Evolutionary conservation across 1,284 basidiomycete genomes (phyloP), one percentile per base, ranked within the genome.

Genomic region (Ceratobasidium sp.): DNA sequence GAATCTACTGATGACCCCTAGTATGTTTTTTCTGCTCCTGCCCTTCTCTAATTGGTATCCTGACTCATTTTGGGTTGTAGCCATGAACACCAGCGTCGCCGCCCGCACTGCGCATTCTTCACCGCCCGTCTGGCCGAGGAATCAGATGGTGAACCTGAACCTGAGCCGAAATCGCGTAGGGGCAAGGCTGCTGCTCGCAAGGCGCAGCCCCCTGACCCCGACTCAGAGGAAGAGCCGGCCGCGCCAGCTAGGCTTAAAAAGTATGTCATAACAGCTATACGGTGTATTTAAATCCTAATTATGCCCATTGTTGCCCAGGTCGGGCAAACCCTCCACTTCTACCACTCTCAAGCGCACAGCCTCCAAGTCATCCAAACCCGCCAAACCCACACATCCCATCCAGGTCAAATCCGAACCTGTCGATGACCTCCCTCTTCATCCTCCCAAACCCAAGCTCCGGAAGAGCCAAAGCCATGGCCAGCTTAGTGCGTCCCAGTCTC

Each of bases 1-100:
- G 82, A 83, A 73, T 79, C 79, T 24, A 78, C 75, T 5, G 84
- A 85, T 77, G 82, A 84, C 77, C 84, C 84, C 29, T 77, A 79
- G 83, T 77, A 48, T 24, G 76, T 66, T 13, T 29, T 29, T 34
- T 37, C 13, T 29, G 39, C 49, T 19, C 2, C 24, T 54, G 43
- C 13, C 41, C 14, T 4, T 22, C 34, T 56, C 41, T 9, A 56
- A 9, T 11, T 22, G 5, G 13, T 11, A 7, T 46, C 29, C 0
- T 66, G 39, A 24, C 74, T 43, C 14, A 41, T 59, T 11, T 24
- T 16, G 8, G 41, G 19, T 22, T 29, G 16, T 43, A 76, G 75
- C 14, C 64, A 58, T 8, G 58, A 74, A 53, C 75, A 76, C 41
- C 75, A 63, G 27, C 66, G 66, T 24, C 63, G 63, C 22, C 53